Conservation (phyloP, 208 protist genomes). For the Leishmania aethiopica region DNA sequence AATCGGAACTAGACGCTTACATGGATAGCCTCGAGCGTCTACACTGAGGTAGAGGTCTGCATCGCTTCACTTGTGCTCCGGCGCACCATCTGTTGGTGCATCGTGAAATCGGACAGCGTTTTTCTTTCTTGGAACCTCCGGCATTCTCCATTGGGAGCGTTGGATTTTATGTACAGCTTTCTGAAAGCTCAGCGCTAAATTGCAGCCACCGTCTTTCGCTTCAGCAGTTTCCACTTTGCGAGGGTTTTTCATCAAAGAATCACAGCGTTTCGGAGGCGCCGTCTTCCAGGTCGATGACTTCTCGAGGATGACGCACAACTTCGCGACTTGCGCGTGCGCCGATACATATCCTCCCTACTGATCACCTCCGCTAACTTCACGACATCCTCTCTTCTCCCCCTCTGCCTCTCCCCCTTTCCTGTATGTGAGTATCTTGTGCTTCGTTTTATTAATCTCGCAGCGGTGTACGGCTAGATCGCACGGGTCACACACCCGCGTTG, state of each 20-base stretch:
- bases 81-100: not conserved
- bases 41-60: not conserved
- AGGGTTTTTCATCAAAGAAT: not conserved
- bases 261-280: not conserved
- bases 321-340: not conserved
- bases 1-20: constrained; percentile 71
- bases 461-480: not conserved
- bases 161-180: constrained; percentile 7
- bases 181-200: not conserved
- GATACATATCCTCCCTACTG: not conserved
- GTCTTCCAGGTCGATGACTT: not conserved
- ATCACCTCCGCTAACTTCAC: not conserved
- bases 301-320: not conserved
- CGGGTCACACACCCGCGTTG: not conserved
- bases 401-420: not conserved
- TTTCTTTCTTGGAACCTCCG: not conserved
- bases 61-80: not conserved
- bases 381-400: not conserved
- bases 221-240: not conserved
- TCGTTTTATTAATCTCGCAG: not conserved
- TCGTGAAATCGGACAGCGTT: not conserved
- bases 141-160: not conserved
- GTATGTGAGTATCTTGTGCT: not conserved
- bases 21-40: constrained; percentile 36
- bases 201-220: not conserved